Percentiles rank a stretch among this genome's conserved stretches.
phyloP scores from a whole-genome alignment of 2,329 filamentous ascomycete genomes.

The Clonostachys chloroleuca region DNA sequence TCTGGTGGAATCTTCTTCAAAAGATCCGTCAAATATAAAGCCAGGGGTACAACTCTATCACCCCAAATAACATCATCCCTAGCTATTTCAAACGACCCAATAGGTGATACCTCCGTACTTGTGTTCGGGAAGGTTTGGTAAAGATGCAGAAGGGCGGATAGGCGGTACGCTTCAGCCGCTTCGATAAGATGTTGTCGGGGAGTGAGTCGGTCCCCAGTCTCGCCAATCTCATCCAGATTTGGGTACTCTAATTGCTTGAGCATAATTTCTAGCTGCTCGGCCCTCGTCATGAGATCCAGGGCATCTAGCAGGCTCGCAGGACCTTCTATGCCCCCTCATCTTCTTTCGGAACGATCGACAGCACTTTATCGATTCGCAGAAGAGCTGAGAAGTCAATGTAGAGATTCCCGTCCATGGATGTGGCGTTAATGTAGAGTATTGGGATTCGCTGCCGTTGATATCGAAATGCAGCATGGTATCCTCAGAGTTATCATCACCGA shows the following conservation, averaged over 20 bases:
- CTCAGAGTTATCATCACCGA: slow-evolving; percentile 2
- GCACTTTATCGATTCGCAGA: slow-evolving; percentile 25
- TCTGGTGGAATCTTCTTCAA: slow-evolving; percentile 24
- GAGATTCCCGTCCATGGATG: slow-evolving; percentile 34
- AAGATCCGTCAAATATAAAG: slow-evolving; percentile 21
- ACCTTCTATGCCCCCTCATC: slow-evolving; percentile 5
- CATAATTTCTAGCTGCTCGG: too few species aligned
- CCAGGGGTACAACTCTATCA: slow-evolving; percentile 27
- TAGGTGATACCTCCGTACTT: slow-evolving; percentile 18
- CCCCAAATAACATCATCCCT: slow-evolving; percentile 20
- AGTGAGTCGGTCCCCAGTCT: slow-evolving; percentile 18
- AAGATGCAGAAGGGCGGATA: slow-evolving; percentile 28
- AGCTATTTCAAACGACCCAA: slow-evolving; percentile 4
- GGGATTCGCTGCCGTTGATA: too few species aligned
- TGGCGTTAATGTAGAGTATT: not conserved
- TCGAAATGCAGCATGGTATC: slow-evolving; percentile 4
- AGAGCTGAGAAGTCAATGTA: slow-evolving; percentile 19
- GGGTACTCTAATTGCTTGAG: too few species aligned
- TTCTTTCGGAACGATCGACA: slow-evolving; percentile 24
- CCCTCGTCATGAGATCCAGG: too few species aligned
- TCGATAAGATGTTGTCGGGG: slow-evolving; percentile 20
- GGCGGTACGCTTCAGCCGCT: slow-evolving; percentile 28
- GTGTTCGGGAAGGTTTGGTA: slow-evolving; percentile 31
- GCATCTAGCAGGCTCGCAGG: too few species aligned
- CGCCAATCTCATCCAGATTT: slow-evolving; percentile 4